Conservation (phyloP, 768 basidiomycete species). For the Mycena rebaudengoi region DNA sequence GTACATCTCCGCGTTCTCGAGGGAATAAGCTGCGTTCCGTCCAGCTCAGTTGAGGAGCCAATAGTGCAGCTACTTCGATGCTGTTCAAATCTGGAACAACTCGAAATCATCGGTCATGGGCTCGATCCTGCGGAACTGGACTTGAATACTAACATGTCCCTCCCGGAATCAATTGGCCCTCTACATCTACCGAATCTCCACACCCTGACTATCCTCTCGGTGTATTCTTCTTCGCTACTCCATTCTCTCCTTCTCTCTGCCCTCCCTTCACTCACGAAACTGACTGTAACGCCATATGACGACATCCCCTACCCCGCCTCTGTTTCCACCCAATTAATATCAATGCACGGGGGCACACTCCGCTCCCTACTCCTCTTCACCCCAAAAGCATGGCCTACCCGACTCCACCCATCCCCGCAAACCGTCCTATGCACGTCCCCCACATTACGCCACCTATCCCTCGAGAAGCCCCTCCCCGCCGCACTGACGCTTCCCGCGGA, state of each 20-base stretch:
- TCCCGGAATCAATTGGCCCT: conserved; percentile 48
- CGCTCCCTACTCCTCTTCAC: conserved; percentile 72
- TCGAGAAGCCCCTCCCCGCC: conserved; percentile 76
- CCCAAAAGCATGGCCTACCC: conserved; percentile 74
- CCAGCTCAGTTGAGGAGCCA: conserved; percentile 57
- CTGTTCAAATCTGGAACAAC: conserved; percentile 65
- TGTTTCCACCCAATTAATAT: conserved; percentile 65
- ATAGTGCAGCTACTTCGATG: conserved; percentile 64
- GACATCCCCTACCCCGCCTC: conserved; percentile 70
- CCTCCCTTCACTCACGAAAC: conserved; percentile 68
- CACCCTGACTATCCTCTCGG: conserved; percentile 68
- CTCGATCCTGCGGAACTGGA: conserved; percentile 62
- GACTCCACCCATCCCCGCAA: conserved; percentile 61
- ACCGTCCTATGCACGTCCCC: conserved; percentile 60
- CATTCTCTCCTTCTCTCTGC: conserved; percentile 63
- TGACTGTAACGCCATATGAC: conserved; percentile 79
- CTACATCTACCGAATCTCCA: conserved; percentile 66
- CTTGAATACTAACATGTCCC: conserved; percentile 33
- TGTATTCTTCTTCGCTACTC: conserved; percentile 73
- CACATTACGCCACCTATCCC: conserved; percentile 70
- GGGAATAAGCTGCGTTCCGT: conserved; percentile 62
- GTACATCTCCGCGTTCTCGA: conserved; percentile 58
- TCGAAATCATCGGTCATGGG: conserved; percentile 71
- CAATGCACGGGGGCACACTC: conserved; percentile 63
- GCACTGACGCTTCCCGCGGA: conserved; percentile 32